Conservation (phyloP, 352 stramenopile species). For the Phytophthora pistaciae region DNA sequence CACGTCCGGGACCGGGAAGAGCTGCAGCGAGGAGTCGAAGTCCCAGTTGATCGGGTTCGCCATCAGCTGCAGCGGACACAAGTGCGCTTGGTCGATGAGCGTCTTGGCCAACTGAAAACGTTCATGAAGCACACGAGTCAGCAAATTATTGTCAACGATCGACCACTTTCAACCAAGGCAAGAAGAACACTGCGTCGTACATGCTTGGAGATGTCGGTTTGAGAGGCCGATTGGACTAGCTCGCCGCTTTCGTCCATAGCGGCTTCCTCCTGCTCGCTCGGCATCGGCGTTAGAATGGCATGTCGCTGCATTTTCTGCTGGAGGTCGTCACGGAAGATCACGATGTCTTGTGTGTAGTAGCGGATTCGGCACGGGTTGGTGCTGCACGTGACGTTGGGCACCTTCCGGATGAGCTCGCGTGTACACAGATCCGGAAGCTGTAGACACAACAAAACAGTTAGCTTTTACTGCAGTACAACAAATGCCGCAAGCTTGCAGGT, state of each 20-base stretch:
- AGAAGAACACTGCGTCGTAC: conserved; percentile 38
- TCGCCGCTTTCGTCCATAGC: conserved; percentile 32
- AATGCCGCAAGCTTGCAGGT: neutral
- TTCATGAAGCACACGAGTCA: conserved; percentile 6
- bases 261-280: conserved; percentile 45
- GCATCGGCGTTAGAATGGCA: conserved; percentile 73
- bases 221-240: conserved; percentile 31
- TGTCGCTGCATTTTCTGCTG: conserved; percentile 93
- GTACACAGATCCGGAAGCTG: conserved; percentile 80
- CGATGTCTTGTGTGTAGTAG: conserved; percentile 94
- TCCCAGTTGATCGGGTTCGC: conserved; percentile 95
- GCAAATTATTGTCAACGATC: conserved; percentile 5
- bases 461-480: neutral
- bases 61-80: conserved; percentile 91
- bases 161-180: conserved; percentile 5
- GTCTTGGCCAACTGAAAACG: conserved; percentile 80
- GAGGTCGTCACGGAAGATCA: conserved; percentile 94
- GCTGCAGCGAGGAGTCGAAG: conserved; percentile 92
- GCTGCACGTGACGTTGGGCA: conserved; percentile 84
- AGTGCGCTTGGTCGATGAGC: conserved; percentile 94
- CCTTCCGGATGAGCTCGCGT: conserved; percentile 66
- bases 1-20: conserved; percentile 94
- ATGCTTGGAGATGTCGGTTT: conserved; percentile 87
- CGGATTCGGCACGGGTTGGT: conserved; percentile 95
- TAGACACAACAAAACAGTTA: conserved; percentile 3